phyloP scores from a whole-genome alignment of 2,329 filamentous ascomycete genomes.

The Epichloe amarillans region DNA sequence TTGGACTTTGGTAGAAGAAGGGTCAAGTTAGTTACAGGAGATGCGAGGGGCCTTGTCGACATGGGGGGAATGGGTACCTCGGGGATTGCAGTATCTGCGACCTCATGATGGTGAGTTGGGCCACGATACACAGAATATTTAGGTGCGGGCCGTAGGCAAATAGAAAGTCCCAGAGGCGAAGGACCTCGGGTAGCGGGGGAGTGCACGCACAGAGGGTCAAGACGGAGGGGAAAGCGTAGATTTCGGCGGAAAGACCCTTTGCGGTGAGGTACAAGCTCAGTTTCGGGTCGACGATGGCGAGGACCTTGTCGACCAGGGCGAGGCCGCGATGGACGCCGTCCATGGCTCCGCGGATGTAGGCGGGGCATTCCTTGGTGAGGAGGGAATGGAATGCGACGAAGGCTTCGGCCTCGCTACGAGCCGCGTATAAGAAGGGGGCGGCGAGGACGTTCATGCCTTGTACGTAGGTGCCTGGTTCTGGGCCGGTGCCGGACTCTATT shows the following conservation, averaged over 20 bases:
- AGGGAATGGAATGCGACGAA: constrained; percentile 84
- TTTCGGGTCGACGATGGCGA: constrained; percentile 83
- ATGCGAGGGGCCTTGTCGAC: not conserved
- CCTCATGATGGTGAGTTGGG: constrained; percentile 79
- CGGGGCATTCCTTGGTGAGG: constrained; percentile 77
- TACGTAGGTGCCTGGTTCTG: constrained; percentile 75
- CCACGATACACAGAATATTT: constrained; percentile 93
- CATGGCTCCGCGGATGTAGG: constrained; percentile 92
- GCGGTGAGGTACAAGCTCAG: constrained; percentile 71
- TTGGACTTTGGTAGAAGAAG: constrained; percentile 49
- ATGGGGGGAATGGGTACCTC: constrained; percentile 42
- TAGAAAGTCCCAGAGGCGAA: constrained; percentile 91
- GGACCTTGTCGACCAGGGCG: constrained; percentile 78
- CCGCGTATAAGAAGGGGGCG: constrained; percentile 88
- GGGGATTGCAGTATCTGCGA: constrained; percentile 71
- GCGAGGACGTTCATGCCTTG: constrained; percentile 98
- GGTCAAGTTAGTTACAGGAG: constrained; percentile 12
- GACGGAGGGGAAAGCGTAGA: constrained; percentile 93
- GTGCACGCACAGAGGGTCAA: constrained; percentile 92
- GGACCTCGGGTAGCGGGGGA: constrained; percentile 81
- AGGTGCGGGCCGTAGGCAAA: constrained; percentile 92
- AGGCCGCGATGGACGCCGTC: constrained; percentile 91
- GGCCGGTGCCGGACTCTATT: constrained; percentile 41
- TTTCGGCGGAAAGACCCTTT: constrained; percentile 80
- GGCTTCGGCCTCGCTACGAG: constrained; percentile 86